Percentiles rank a stretch among this genome's conserved stretches.
phyloP scores from a whole-genome alignment of 352 stramenopile species.

The Phytophthora sojae region DNA sequence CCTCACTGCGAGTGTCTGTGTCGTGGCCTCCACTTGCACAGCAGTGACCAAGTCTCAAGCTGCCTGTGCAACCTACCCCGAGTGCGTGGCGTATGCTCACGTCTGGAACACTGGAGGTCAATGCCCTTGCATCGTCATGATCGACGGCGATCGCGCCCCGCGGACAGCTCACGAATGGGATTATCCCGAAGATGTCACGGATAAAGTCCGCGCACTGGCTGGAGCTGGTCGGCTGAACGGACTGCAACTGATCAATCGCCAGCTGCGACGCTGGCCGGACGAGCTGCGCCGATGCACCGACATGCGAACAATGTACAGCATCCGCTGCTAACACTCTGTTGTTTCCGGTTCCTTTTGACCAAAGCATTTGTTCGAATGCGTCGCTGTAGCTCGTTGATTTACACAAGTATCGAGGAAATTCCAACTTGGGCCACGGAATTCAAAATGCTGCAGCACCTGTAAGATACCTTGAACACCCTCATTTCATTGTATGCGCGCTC shows the following conservation, averaged over 20 bases:
- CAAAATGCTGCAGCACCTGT: slow-evolving; percentile 27
- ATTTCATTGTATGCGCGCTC: neutral
- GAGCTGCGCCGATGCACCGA: slow-evolving; percentile 24
- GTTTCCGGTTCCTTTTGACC: no score
- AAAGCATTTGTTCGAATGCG: neutral
- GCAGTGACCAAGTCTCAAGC: slow-evolving; percentile 6
- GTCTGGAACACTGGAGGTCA: slow-evolving; percentile 5
- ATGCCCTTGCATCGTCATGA: slow-evolving; percentile 39
- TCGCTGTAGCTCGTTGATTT: slow-evolving; percentile 25
- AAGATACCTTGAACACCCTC: neutral
- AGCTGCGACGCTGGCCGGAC: slow-evolving; percentile 28
- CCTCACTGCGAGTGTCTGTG: neutral
- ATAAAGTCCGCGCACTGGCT: slow-evolving; percentile 21
- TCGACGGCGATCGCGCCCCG: slow-evolving; percentile 34
- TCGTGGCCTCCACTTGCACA: slow-evolving; percentile 13
- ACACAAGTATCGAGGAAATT: slow-evolving; percentile 25
- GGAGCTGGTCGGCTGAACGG: slow-evolving; percentile 19
- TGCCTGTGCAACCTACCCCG: slow-evolving; percentile 23
- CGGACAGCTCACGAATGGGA: slow-evolving; percentile 32
- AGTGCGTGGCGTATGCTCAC: slow-evolving; percentile 32
- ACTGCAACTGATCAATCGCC: slow-evolving; percentile 39
- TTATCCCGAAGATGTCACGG: slow-evolving; percentile 28
- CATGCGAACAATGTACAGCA: slow-evolving; percentile 18
- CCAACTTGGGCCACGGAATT: slow-evolving; percentile 21
- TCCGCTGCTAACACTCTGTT: no score